Base-by-base conservation (phyloP, 495 filamentous ascomycete genomes). In the Penicillium coffeae region DNA sequence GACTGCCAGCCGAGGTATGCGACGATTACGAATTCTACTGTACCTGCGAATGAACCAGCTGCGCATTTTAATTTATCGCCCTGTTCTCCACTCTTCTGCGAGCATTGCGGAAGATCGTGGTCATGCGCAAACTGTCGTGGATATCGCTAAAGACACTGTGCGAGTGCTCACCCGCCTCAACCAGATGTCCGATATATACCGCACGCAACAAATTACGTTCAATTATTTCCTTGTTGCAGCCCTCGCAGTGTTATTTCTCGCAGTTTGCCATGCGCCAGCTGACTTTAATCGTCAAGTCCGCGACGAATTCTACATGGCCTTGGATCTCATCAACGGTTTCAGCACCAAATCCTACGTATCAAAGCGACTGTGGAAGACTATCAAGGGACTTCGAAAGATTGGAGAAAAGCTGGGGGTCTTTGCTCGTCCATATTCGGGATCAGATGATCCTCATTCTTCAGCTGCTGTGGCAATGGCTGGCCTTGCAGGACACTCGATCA, bases 171-270 rank as follows among this genome's bases (percentile, higher is more conserved):
- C 86, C 0, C 79, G 81, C 27, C 75, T 91, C 8, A 90, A 91
- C 60, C 83, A 83, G 56, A 85, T 82, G n/a, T 84, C 86, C 0
- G 84, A 90, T 50, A 82, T 93, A 21, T 95, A 93, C 66, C 79
- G 83, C 8, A 83, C 78, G 5, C 82, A 88, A 45, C 88, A 93
- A 63, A 81, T 90, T 30, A 84, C 84, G 50, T 92, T 91, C 70
- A 89, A 95, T 64, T 89, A 91, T 57, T 95, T 95, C 64, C 75
- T 95, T 14, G 82, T 89, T 9, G 85, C 86, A 8, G 84, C 88
- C 8, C 75, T 95, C 20, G 85, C 86, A 0, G 88, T 92, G 2
- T 72, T 95, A 7, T 90, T 93, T 62, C 79, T 95, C 0, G 88
- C 89, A 0, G 87, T 88, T 2, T 87, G 83, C 12, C 89, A 95